Evolutionary conservation across 805 yeast species (phyloP).

Genomic region (Teunomyces tritomae): DNA sequence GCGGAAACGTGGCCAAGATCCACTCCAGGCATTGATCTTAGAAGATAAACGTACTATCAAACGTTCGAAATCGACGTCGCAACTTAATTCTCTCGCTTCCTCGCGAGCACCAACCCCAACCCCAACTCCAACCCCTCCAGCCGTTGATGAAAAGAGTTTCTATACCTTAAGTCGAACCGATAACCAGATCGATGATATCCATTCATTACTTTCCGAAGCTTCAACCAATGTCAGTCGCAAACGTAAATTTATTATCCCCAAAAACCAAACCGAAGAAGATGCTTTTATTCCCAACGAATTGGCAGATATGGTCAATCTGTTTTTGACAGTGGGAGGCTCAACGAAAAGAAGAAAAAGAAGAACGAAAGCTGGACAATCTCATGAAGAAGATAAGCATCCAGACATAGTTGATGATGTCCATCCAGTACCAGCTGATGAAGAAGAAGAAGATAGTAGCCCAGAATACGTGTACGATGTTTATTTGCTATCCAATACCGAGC

Average conservation of each 20-base stretch:
- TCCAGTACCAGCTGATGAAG: background rate
- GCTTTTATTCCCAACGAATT: slow-evolving; percentile 54
- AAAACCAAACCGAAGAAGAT: slow-evolving; percentile 31
- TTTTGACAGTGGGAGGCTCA: slow-evolving; percentile 40
- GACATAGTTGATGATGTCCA: background rate
- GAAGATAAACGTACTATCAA: slow-evolving; percentile 39
- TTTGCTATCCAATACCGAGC: slow-evolving; percentile 24
- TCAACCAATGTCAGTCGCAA: slow-evolving; percentile 7
- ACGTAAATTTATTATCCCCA: slow-evolving; percentile 37
- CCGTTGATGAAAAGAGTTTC: slow-evolving; percentile 10
- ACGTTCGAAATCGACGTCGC: slow-evolving; percentile 40
- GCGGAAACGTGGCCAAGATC: slow-evolving; percentile 83
- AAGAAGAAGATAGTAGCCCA: slow-evolving; percentile 16
- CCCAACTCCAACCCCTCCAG: slow-evolving; percentile 3
- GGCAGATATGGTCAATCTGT: slow-evolving; percentile 69
- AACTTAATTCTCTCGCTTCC: slow-evolving; percentile 23
- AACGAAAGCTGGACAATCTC: slow-evolving; percentile 5
- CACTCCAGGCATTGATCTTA: slow-evolving; percentile 72
- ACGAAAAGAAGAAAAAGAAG: slow-evolving; percentile 14
- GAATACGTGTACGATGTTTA: slow-evolving; percentile 94
- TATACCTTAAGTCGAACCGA: slow-evolving; percentile 38
- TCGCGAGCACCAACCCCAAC: slow-evolving; percentile 29
- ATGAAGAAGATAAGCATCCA: slow-evolving; percentile 6
- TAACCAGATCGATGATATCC: slow-evolving; percentile 13
- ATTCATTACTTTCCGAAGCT: slow-evolving; percentile 8